Percentiles rank a stretch among this genome's conserved stretches.
phyloP scores from a whole-genome alignment of 495 filamentous ascomycete genomes.

The Hapsidospora chrysogenum region DNA sequence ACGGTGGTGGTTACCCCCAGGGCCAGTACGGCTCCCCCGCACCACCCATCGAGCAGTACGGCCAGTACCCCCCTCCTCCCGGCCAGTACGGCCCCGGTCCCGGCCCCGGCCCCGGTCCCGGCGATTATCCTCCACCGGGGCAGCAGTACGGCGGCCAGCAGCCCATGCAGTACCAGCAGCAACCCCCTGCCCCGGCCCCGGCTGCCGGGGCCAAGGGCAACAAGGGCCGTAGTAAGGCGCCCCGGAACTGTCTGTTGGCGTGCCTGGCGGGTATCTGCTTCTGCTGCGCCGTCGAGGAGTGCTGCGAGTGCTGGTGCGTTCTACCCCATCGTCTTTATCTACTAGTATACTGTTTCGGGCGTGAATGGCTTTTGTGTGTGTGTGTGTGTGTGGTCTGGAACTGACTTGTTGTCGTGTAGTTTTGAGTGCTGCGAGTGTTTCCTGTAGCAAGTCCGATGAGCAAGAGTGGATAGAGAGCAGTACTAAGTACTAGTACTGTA shows the following conservation, averaged over 20 bases:
- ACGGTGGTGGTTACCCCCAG: too few species aligned
- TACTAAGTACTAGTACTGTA: too few species aligned
- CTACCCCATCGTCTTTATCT: too few species aligned
- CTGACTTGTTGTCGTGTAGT: neutral
- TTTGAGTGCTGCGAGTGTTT: neutral
- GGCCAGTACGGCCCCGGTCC: neutral
- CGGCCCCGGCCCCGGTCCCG: too few species aligned
- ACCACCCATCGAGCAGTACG: neutral
- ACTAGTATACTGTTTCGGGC: too few species aligned
- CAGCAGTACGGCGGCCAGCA: neutral
- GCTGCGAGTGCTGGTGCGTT: neutral
- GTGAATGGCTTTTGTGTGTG: too few species aligned
- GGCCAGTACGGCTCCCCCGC: too few species aligned
- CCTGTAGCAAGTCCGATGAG: too few species aligned
- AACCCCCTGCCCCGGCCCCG: neutral
- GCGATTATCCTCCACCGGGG: too few species aligned
- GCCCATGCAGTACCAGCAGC: neutral
- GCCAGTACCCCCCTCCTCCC: neutral
- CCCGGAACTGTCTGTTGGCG: neutral
- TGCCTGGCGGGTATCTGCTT: neutral
- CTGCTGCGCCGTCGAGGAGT: neutral
- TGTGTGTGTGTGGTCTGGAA: too few species aligned
- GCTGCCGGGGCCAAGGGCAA: neutral
- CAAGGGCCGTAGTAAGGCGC: too few species aligned
- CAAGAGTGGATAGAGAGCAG: too few species aligned